A percentile compares a stretch with the other conserved stretches of the same genome.
Conservation (phyloP, 805 yeast species). For the Hanseniaspora nectarophila region DNA sequence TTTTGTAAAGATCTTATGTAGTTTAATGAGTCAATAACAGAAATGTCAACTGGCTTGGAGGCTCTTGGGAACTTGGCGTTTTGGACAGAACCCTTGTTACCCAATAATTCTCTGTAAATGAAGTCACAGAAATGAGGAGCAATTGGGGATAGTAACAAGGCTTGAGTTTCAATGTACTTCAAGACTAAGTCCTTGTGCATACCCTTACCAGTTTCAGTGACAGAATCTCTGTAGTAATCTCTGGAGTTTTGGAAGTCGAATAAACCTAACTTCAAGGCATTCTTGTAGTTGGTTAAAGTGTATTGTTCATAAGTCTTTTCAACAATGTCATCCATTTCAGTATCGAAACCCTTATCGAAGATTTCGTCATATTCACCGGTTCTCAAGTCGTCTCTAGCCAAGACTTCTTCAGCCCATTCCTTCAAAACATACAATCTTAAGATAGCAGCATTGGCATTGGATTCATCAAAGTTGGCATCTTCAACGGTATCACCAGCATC, state of each 20-base stretch:
- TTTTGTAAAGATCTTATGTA: conserved; percentile 72
- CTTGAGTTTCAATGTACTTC: conserved; percentile 78
- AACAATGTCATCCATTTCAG: conserved; percentile 78
- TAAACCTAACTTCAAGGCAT: conserved; percentile 79
- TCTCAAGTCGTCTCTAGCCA: conserved; percentile 39
- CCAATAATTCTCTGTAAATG: conserved; percentile 71
- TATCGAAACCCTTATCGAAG: conserved; percentile 82
- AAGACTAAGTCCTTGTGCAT: conserved; percentile 78
- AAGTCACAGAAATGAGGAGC: conserved; percentile 95
- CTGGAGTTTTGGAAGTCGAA: conserved; percentile 92
- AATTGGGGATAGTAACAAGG: conserved; percentile 72
- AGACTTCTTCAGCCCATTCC: conserved; percentile 85
- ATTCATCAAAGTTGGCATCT: conserved; percentile 95
- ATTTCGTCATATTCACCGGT: conserved; percentile 44
- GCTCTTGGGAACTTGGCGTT: conserved; percentile 70
- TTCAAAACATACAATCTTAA: conserved; percentile 81
- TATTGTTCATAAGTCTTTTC: conserved; percentile 64
- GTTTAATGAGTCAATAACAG: conserved; percentile 54
- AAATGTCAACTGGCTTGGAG: conserved; percentile 49
- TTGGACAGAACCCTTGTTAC: conserved; percentile 56
- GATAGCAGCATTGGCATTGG: conserved; percentile 94
- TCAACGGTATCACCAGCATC: conserved; percentile 97
- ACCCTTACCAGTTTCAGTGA: conserved; percentile 26
- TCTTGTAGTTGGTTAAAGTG: conserved; percentile 64
- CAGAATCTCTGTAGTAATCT: conserved; percentile 85